Conservation (phyloP, 805 yeast genomes). For the Ogataea pignaliae region DNA sequence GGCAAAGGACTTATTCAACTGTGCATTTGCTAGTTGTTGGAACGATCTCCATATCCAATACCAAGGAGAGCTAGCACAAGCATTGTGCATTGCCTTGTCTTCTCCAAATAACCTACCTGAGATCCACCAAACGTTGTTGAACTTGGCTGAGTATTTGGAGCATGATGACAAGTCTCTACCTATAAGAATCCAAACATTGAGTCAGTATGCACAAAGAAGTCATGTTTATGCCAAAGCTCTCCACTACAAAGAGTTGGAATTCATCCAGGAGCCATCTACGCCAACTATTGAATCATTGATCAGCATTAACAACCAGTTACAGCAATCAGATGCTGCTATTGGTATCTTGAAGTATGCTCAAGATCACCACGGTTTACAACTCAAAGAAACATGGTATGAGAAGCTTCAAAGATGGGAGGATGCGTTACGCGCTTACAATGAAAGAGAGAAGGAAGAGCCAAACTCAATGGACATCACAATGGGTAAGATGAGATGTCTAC, state of each 20-base stretch:
- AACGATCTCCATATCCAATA: slow-evolving; percentile 81
- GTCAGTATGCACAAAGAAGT: slow-evolving; percentile 89
- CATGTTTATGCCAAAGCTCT: slow-evolving; percentile 98
- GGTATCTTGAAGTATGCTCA: slow-evolving; percentile 95
- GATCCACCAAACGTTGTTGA: slow-evolving; percentile 82
- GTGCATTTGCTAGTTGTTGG: slow-evolving; percentile 96
- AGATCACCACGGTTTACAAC: slow-evolving; percentile 80
- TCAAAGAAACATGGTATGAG: slow-evolving; percentile 97
- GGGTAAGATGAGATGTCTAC: slow-evolving; percentile 98
- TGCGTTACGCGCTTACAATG: slow-evolving; percentile 85
- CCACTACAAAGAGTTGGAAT: slow-evolving; percentile 93
- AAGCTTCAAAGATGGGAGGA: slow-evolving; percentile 98
- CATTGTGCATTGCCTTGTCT: slow-evolving; percentile 81
- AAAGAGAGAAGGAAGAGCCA: slow-evolving; percentile 60
- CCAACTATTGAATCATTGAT: slow-evolving; percentile 90
- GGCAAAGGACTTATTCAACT: slow-evolving; percentile 87
- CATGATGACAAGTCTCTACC: slow-evolving; percentile 95
- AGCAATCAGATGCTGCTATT: slow-evolving; percentile 96
- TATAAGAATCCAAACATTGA: slow-evolving; percentile 81
- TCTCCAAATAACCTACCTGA: slow-evolving; percentile 95
- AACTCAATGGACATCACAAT: slow-evolving; percentile 82
- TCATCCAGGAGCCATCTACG: slow-evolving; percentile 87
- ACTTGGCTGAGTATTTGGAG: slow-evolving; percentile 94
- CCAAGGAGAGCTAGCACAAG: slow-evolving; percentile 83
- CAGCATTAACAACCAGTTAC: slow-evolving; percentile 88